Evolutionary conservation across 192 early-diverging fungal species (phyloP).

Genomic region (Diversispora epigaea): DNA sequence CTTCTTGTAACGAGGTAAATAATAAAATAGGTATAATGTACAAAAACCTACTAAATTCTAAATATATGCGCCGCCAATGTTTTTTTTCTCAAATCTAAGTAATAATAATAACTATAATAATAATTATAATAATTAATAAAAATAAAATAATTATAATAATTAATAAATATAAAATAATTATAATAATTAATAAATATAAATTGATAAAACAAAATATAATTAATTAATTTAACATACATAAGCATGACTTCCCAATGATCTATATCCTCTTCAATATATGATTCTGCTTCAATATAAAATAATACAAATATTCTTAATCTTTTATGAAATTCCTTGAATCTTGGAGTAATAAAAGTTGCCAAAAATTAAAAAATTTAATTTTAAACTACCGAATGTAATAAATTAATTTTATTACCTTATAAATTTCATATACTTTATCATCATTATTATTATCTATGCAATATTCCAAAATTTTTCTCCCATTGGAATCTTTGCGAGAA

Average conservation of each 20-base stretch:
- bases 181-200: too few relatives aligned
- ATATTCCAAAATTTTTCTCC: constrained; percentile 82
- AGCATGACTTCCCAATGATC: constrained; percentile 82
- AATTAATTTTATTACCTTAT: constrained; percentile 51
- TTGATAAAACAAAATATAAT: not conserved
- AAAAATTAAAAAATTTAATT: not conserved
- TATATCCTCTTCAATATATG: constrained; percentile 80
- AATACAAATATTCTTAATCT: constrained; percentile 78
- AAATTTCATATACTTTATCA: constrained; percentile 63
- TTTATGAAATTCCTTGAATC: constrained; percentile 75
- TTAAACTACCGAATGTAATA: not conserved
- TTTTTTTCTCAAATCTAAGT: constrained; percentile 56
- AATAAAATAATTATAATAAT: too few relatives aligned
- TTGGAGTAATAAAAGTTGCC: constrained; percentile 62
- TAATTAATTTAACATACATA: constrained; percentile 35
- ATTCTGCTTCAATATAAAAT: constrained; percentile 88
- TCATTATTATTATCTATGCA: constrained; percentile 39
- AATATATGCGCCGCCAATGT: constrained; percentile 40
- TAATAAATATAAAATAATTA: too few relatives aligned
- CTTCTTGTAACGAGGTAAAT: constrained; percentile 43
- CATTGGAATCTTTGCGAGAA: constrained; percentile 67
- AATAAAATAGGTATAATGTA: constrained; percentile 83
- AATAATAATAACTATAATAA: not conserved
- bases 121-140: not conserved
- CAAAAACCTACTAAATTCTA: constrained; percentile 84